Conservation (phyloP, 1,284 basidiomycete species). For the Tetrapyrgos nigripes region DNA sequence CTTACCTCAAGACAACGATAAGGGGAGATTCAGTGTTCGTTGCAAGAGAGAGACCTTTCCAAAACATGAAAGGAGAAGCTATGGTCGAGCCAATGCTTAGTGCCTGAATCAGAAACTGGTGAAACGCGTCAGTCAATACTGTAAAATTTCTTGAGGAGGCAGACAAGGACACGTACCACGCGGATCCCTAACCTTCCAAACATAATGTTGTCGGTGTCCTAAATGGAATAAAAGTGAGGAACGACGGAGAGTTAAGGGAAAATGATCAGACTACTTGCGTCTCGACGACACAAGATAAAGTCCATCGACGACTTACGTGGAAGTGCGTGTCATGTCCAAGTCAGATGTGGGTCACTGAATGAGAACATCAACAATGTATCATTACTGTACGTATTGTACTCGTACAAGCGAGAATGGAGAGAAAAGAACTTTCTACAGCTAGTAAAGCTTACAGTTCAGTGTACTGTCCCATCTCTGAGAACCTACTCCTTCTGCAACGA, state of each 20-base stretch:
- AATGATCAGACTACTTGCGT: too few species aligned
- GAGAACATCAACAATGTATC: neutral
- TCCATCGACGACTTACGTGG: neutral
- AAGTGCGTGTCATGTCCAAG: neutral
- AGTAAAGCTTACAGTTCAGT: conserved; percentile 4
- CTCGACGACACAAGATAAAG: neutral
- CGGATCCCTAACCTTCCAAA: neutral
- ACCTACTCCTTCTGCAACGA: conserved; percentile 49
- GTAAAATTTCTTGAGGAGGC: neutral
- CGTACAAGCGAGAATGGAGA: too few species aligned
- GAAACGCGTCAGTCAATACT: neutral
- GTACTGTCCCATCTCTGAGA: conserved; percentile 43
- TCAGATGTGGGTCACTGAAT: too few species aligned
- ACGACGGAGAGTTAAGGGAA: neutral
- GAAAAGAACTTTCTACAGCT: neutral
- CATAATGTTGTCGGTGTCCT: neutral
- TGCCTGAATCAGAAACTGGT: conserved; percentile 83
- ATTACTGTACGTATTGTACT: too few species aligned
- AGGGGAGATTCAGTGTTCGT: conserved; percentile 97
- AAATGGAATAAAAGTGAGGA: too few species aligned
- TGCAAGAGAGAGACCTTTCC: conserved; percentile 91
- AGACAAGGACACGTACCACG: neutral
- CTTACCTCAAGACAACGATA: conserved; percentile 94
- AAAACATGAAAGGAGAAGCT: conserved; percentile 94
- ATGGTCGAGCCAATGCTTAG: conserved; percentile 94